A percentile compares a stretch with the other conserved stretches of the same genome.
phyloP scores from a whole-genome alignment of 208 protist genomes.

The Leishmania major region DNA sequence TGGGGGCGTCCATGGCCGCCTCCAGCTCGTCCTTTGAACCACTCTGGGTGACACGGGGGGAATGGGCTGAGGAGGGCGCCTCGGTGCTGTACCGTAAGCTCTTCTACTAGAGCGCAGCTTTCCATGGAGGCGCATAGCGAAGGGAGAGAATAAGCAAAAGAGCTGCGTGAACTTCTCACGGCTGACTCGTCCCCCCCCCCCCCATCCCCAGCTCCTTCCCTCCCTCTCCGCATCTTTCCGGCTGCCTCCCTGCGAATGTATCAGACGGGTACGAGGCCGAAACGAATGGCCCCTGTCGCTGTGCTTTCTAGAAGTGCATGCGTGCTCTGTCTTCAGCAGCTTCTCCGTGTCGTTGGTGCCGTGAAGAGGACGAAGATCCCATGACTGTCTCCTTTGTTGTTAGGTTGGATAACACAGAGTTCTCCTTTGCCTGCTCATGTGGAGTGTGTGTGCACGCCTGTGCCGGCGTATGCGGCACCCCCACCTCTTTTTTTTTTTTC shows the following conservation, averaged over 20 bases:
- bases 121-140: not conserved
- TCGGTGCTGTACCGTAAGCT: constrained; percentile 77
- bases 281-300: not conserved
- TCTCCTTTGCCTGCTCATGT: not conserved
- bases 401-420: not conserved
- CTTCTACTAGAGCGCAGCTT: constrained; percentile 40
- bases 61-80: constrained; percentile 78
- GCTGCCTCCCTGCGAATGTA: not conserved
- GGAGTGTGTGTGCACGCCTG: not conserved
- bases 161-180: not conserved
- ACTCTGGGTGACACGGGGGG: constrained; percentile 75
- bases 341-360: not conserved
- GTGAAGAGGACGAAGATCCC: not conserved
- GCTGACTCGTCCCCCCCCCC: not conserved
- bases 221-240: not conserved
- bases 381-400: not conserved
- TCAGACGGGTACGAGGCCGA: not conserved
- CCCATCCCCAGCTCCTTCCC: not conserved
- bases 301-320: not conserved
- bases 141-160: not conserved
- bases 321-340: not conserved
- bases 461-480: not conserved
- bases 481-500: constrained; percentile 3
- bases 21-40: constrained; percentile 77
- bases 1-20: constrained; percentile 76